A percentile compares a stretch with the other conserved stretches of the same genome.
These are phyloP conservation scores for Phragmites australis DNA, from an alignment of 176 grass and related monocot species.

Conservation along the genomic window DNA sequence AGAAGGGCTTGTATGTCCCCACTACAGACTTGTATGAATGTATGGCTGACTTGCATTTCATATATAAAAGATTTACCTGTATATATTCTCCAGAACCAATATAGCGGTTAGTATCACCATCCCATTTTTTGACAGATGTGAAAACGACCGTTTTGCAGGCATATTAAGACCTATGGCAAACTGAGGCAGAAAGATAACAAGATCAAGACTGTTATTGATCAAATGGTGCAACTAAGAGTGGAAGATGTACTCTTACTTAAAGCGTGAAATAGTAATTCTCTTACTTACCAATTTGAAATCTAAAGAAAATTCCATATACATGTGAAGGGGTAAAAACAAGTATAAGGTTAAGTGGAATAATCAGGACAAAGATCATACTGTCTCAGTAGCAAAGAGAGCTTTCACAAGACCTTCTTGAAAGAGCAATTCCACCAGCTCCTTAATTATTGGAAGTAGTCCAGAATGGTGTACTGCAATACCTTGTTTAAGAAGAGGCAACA, in stretches of 20 bases:
- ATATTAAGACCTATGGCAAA: constrained; percentile 99
- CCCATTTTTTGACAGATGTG: constrained; percentile 99
- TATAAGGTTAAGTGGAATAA: background rate
- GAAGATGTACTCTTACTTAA: background rate
- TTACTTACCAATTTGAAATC: constrained; percentile 6
- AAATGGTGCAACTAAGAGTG: constrained; percentile 28
- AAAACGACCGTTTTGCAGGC: constrained; percentile 99
- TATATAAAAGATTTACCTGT: constrained; percentile 65
- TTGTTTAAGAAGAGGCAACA: constrained; percentile 90
- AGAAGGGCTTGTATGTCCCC: constrained; percentile 22
- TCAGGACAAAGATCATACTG: constrained; percentile 50
- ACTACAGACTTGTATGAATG: background rate
- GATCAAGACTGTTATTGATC: constrained; percentile 34
- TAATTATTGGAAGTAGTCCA: constrained; percentile 97
- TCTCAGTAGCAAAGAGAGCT: constrained; percentile 99
- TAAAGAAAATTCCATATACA: background rate
- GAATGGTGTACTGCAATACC: constrained; percentile 98
- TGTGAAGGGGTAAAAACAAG: constrained; percentile 27
- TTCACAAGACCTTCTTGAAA: constrained; percentile 99
- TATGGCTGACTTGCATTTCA: constrained; percentile 23
- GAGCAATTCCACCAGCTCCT: constrained; percentile 96
- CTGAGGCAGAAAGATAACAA: constrained; percentile 48
- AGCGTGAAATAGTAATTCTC: background rate
- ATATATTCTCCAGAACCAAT: constrained; percentile 99
- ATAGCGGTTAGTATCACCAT: constrained; percentile 91